A percentile compares a stretch with the other conserved stretches of the same genome.
phyloP scores from a whole-genome alignment of 148 eudicot genomes.

The Limonium bicolor region DNA sequence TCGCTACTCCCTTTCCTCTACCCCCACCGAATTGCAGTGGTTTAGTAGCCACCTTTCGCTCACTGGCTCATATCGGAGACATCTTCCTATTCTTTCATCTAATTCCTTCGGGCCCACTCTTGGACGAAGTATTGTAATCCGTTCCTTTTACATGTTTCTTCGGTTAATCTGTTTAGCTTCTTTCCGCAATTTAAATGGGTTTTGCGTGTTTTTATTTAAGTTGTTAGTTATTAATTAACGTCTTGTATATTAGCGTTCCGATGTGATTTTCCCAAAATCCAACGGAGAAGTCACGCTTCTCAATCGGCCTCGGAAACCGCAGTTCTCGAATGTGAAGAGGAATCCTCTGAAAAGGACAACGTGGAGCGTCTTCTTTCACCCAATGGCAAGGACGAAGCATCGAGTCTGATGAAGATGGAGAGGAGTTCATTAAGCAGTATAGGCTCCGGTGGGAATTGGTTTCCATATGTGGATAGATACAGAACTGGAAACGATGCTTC shows the following conservation, averaged over 20 bases:
- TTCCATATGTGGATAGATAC: conserved; percentile 65
- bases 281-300: conserved; percentile 6
- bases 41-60: background rate
- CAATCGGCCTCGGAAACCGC: conserved; percentile 9
- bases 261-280: conserved; percentile 4
- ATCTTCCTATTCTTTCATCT: background rate
- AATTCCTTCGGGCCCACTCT: too few relatives aligned
- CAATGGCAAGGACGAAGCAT: conserved; percentile 20
- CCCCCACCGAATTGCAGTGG: background rate
- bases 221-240: conserved; percentile 1
- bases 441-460: conserved; percentile 29
- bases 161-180: too few relatives aligned
- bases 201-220: conserved; percentile 6
- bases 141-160: too few relatives aligned
- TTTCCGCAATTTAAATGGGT: too few relatives aligned
- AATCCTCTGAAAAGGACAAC: conserved; percentile 18
- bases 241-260: conserved; percentile 16
- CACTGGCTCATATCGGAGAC: too few relatives aligned
- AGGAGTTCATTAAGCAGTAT: too few relatives aligned
- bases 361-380: conserved; percentile 30
- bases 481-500: conserved; percentile 17
- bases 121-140: too few relatives aligned
- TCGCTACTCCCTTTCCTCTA: conserved; percentile 27
- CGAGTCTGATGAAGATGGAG: conserved; percentile 64
- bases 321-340: conserved; percentile 11